Base-by-base conservation (phyloP, 2,329 filamentous ascomycete species). In the Xylaria sp. region DNA sequence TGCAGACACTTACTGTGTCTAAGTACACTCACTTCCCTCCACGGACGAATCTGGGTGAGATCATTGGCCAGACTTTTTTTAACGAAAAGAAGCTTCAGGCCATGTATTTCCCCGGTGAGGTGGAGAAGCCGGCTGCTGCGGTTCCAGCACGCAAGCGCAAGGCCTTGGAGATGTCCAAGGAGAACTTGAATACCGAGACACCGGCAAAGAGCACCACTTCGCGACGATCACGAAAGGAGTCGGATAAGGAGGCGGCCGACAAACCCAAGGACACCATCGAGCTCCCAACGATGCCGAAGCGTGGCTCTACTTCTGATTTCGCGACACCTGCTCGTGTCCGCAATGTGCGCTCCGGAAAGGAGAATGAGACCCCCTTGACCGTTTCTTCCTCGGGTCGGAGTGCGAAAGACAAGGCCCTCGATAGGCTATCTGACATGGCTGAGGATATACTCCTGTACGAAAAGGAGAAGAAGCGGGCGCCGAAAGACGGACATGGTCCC, bases 361-460 rank as follows among this genome's bases (percentile, higher is more conserved):
- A 96, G 73, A 96, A 95, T 64, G 83, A 90, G 19, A 94, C 91
- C 0, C 92, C 92, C 0, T 86, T 85, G 0, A 81, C 76, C 1
- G 66, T 77, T 44, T 83, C 88, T 2, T 89, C 86, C 1, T 86
- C 87, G 30, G 90, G 90, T 65, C 87, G 94, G 58, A 94, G 91
- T 68, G 93, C 94, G 11, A 99, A 97, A 72, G 86, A 89, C 47
- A 88, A 89, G 69, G 94, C 94, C 10, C 77, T 88, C n/a, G 84
- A 86, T 39, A 86, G 84, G 64, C 76, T 97, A 6, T 90, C 94
- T 57, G 83, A 84, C 42, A 79, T 93, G 59, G 92, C 90, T 0
- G 83, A 88, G 0, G 94, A 99, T 70, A 92, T 97, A 69, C 88
- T 88, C 1, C 78, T 95, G 37, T 99, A 94, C 69, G 89, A 97